A percentile compares a stretch with the other conserved stretches of the same genome.
Evolutionary conservation across 202 grass and related monocot genomes (phyloP).

Genomic region (Bolboschoenoplectus hybrid): DNA sequence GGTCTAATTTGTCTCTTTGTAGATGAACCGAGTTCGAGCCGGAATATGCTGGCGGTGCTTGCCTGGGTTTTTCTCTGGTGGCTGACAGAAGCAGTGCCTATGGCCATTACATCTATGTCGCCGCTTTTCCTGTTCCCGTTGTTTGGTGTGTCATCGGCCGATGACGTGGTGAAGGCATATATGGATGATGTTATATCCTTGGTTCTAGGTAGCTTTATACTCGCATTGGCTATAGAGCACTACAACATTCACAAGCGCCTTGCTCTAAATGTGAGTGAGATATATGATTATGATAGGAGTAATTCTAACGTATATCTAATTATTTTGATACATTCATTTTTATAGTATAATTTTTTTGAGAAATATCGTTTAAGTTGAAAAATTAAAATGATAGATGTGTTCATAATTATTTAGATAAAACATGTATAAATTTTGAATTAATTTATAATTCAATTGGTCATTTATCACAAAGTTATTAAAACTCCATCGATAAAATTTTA

Average conservation of each 20-base stretch:
- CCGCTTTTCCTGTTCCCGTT: conserved; percentile 88
- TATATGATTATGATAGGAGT: not conserved
- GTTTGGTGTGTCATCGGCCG: conserved; percentile 56
- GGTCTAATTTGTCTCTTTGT: conserved; percentile 46
- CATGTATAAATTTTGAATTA: too few relatives aligned
- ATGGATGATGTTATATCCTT: conserved; percentile 98
- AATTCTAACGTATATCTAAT: too few relatives aligned
- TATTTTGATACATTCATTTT: too few relatives aligned
- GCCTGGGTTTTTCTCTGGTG: conserved; percentile 93
- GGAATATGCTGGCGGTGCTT: conserved; percentile 81
- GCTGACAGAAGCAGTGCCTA: conserved; percentile 82
- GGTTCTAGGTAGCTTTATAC: conserved; percentile 94
- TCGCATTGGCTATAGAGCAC: conserved; percentile 83
- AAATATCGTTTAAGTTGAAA: too few relatives aligned
- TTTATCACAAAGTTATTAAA: too few relatives aligned
- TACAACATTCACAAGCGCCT: conserved; percentile 90
- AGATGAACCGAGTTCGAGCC: conserved; percentile 39
- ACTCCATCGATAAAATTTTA: too few relatives aligned
- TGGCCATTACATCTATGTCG: conserved; percentile 80
- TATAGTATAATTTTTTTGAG: too few relatives aligned
- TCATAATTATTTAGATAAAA: too few relatives aligned
- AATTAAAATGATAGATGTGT: too few relatives aligned
- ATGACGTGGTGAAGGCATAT: conserved; percentile 67
- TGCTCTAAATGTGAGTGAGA: conserved; percentile 62
- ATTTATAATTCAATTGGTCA: too few relatives aligned